phyloP scores from a whole-genome alignment of 1,284 basidiomycete species.

The Ceratobasidium sp. region DNA sequence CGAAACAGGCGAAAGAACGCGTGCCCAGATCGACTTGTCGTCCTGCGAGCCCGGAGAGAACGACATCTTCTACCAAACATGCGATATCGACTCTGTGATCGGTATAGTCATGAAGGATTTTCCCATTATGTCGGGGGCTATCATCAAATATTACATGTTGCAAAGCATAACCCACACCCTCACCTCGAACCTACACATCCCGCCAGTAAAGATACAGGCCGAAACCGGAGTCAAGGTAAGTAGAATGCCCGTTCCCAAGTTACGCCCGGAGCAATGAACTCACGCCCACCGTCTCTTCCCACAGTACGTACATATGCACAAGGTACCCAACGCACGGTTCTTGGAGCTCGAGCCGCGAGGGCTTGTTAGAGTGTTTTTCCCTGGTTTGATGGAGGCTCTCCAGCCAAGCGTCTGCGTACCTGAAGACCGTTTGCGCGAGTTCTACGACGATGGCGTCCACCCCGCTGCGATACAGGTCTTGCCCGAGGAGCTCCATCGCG shows the following conservation, averaged over 20 bases:
- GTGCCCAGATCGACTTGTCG: background rate
- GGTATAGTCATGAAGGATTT: background rate
- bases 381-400: background rate
- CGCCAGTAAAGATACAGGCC: background rate
- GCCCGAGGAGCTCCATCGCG: background rate
- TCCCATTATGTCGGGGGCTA: background rate
- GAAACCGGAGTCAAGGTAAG: constrained; percentile 11
- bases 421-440: background rate
- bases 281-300: background rate
- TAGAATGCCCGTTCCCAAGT: background rate
- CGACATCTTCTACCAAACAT: background rate
- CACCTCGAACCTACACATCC: background rate
- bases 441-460: background rate
- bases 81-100: constrained; percentile 27
- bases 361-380: constrained; percentile 2
- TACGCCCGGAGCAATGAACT: too few species aligned
- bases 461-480: background rate
- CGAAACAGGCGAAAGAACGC: background rate
- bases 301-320: background rate
- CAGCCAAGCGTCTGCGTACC: background rate
- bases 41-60: background rate
- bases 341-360: background rate
- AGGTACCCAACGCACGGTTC: constrained; percentile 15
- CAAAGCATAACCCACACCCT: constrained; percentile 14
- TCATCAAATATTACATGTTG: constrained; percentile 15